Evolutionary conservation across 2,329 filamentous ascomycete species (phyloP).

Genomic region (Whalleya microplaca): DNA sequence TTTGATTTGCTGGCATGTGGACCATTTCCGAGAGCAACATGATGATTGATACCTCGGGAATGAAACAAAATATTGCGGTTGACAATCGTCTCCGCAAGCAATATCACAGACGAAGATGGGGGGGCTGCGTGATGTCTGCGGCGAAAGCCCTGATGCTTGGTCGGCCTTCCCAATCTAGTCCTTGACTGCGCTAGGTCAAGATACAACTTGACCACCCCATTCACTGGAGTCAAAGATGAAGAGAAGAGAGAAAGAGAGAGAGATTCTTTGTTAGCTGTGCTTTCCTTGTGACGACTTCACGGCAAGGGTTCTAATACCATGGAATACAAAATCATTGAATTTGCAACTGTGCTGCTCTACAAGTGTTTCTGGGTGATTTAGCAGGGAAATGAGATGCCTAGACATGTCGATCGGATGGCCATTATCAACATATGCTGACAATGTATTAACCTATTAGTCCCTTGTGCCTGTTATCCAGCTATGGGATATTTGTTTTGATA

Average conservation of each 20-base stretch:
- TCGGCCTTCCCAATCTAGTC: slow-evolving; percentile 1
- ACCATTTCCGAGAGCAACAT: slow-evolving; percentile 30
- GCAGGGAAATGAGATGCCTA: no score
- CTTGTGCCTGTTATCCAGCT: no score
- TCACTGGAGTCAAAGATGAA: slow-evolving; percentile 28
- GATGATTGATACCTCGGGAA: slow-evolving; percentile 39
- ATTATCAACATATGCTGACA: no score
- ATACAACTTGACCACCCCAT: slow-evolving; percentile 20
- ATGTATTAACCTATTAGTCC: no score
- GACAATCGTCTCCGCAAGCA: slow-evolving; percentile 18
- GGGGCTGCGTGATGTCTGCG: slow-evolving; percentile 12
- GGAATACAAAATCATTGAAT: slow-evolving; percentile 30
- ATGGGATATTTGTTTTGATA: no score
- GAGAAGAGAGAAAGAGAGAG: slow-evolving; percentile 8
- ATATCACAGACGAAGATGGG: slow-evolving; percentile 7
- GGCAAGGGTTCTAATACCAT: slow-evolving; percentile 42
- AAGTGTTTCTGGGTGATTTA: not conserved
- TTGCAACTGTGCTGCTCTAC: not conserved
- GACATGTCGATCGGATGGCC: no score
- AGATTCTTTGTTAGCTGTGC: slow-evolving; percentile 30
- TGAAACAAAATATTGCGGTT: slow-evolving; percentile 32
- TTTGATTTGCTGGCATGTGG: slow-evolving; percentile 17
- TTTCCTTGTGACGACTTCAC: slow-evolving; percentile 40
- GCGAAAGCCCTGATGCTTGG: slow-evolving; percentile 26
- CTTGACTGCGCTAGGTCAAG: slow-evolving; percentile 17